Conservation (phyloP, 2,329 filamentous ascomycete species). For the Colletotrichum trifolii region DNA sequence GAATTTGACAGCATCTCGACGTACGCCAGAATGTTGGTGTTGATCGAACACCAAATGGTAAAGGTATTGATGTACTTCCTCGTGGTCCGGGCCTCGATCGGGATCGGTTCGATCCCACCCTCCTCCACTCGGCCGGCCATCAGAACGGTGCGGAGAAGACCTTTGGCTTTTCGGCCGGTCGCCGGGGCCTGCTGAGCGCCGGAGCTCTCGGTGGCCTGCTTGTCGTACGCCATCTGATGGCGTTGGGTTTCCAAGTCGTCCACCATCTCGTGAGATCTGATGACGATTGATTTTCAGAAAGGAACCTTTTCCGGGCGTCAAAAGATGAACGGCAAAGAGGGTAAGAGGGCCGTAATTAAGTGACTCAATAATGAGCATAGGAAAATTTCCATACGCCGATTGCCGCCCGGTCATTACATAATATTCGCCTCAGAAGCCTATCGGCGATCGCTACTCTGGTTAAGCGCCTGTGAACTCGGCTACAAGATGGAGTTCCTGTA, state of each 20-base stretch:
- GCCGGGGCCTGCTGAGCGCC: background rate
- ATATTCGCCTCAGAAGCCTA: no score
- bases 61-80: slow-evolving; percentile 46
- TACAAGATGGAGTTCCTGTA: no score
- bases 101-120: slow-evolving; percentile 44
- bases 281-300: no score
- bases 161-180: slow-evolving; percentile 6
- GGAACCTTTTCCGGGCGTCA: no score
- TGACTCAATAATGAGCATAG: no score
- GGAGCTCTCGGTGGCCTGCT: slow-evolving; percentile 11
- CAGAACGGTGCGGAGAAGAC: slow-evolving; percentile 25
- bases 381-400: no score
- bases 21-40: slow-evolving; percentile 46
- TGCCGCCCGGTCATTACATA: no score
- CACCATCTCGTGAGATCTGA: slow-evolving; percentile 5
- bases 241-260: slow-evolving; percentile 25
- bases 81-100: slow-evolving; percentile 44
- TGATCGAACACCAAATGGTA: slow-evolving; percentile 46
- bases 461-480: no score
- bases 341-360: background rate
- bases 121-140: slow-evolving; percentile 42
- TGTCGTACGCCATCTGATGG: slow-evolving; percentile 2
- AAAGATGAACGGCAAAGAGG: background rate
- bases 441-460: no score
- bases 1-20: slow-evolving; percentile 8